Evolutionary conservation across 208 protist genomes (phyloP), one percentile per base, ranked within the genome.

Genomic region (Trypanosoma mega): DNA sequence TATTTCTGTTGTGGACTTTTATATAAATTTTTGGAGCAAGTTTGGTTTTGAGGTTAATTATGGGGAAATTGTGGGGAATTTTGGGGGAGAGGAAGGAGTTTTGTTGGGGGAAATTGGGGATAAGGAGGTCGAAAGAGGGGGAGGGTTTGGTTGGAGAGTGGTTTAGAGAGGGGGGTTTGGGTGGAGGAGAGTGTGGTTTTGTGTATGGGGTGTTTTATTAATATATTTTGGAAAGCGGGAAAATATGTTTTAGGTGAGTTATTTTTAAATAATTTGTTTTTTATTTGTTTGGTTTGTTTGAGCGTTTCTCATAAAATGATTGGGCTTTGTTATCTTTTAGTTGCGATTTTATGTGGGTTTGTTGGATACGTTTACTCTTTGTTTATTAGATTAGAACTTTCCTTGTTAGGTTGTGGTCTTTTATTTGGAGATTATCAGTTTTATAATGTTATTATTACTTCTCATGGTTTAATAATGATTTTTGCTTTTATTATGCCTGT

Each of bases 301-400:
- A 82, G 68, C 70, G 72, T 78, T 65, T 81, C 68, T 67, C 60
- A 79, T 66, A 88, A 88, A 88, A 88, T 84, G 76, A 88, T 88
- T 68, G 81, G 81, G 56, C 68, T 88, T 56, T 88, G 81, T 88
- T 88, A 89, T 89, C 82, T 89, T 72, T 76, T 89, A 89, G 78
- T 85, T 67, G 82, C 82, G 6, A 85, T 89, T 48, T 66, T 89
- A 33, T 89, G 77, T 74, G 82, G 82, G 33, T 89, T 89, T 81
- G 55, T 85, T 49, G 78, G 82, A 18, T 89, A 85, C 74, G 74
- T 90, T 55, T 90, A 90, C 59, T 90, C 82, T 18, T 63, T 90
- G 48, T 90, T 90, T 79, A 90, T 90, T 46, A 70, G 82, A 53
- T 52, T 72, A 45, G 66, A 72, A 45, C 18, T 72, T 2, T 64